These are phyloP conservation scores for Pelargonium nanum DNA, from an alignment of 345 rosid species.

Conservation along the genomic window DNA sequence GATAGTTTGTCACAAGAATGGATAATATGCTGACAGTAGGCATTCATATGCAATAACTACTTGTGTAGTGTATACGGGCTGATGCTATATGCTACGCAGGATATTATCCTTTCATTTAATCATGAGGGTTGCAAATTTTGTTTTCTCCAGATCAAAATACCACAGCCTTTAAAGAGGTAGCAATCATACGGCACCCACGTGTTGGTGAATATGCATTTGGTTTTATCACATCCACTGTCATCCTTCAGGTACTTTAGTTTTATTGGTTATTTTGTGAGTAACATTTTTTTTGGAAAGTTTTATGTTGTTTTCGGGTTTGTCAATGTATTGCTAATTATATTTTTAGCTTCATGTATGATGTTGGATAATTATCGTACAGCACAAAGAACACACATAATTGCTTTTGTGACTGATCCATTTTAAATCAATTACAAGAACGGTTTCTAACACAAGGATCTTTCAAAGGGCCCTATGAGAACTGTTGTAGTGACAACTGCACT, in stretches of 20 bases:
- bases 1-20: too few species aligned
- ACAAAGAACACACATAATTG: too few species aligned
- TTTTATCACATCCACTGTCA: constrained; percentile 68
- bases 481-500: too few species aligned
- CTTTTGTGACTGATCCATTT: too few species aligned
- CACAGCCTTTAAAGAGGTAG: constrained; percentile 80
- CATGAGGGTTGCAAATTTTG: neutral
- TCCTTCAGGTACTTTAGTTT: constrained; percentile 46
- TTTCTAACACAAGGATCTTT: too few species aligned
- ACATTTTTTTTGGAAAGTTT: neutral
- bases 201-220: constrained; percentile 84
- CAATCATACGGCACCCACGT: constrained; percentile 75
- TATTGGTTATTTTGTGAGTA: neutral
- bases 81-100: constrained; percentile 6
- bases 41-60: too few species aligned
- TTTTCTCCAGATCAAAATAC: constrained; percentile 60
- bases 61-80: too few species aligned
- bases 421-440: too few species aligned
- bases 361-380: too few species aligned
- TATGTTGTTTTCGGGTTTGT: neutral
- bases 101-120: neutral
- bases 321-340: too few species aligned
- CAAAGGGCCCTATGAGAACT: too few species aligned
- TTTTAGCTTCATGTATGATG: too few species aligned
- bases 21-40: neutral